Percentiles rank a stretch among this genome's conserved stretches.
These are phyloP conservation scores for Opeltia flavorubescens DNA, from an alignment of 495 filamentous ascomycete species.

Conservation along the genomic window DNA sequence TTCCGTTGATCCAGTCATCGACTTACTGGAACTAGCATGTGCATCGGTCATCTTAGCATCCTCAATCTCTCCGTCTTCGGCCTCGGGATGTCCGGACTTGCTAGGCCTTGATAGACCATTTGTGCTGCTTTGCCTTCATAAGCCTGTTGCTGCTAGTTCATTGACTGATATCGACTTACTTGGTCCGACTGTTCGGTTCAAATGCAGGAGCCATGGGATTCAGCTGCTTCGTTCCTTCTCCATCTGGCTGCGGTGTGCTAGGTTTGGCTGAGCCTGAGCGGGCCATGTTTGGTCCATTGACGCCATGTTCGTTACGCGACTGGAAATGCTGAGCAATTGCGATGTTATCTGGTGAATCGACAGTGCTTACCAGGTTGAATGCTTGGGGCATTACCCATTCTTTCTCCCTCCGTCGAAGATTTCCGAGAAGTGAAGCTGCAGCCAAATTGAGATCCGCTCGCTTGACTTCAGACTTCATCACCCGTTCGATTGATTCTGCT, in stretches of 20 bases:
- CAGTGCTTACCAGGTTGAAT: constrained; percentile 33
- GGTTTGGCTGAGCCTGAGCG: constrained; percentile 20
- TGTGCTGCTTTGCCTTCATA: constrained; percentile 10
- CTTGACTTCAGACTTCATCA: constrained; percentile 48
- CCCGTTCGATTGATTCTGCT: constrained; percentile 46
- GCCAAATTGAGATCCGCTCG: constrained; percentile 84
- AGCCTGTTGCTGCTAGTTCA: neutral
- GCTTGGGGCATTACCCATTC: constrained; percentile 79
- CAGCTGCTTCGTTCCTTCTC: constrained; percentile 23
- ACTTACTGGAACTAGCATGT: constrained; percentile 1
- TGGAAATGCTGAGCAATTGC: constrained; percentile 13
- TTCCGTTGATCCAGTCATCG: neutral
- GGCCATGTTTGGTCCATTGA: constrained; percentile 13
- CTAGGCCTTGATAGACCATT: constrained; percentile 21
- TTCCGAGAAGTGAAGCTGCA: constrained; percentile 70
- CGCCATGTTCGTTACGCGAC: constrained; percentile 10
- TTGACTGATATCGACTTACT: constrained; percentile 24
- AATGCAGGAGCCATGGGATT: constrained; percentile 37
- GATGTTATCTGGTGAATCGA: constrained; percentile 12
- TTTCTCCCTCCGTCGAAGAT: constrained; percentile 62
- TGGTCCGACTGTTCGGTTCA: constrained; percentile 23
- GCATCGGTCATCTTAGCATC: constrained; percentile 33
- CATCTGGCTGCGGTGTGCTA: constrained; percentile 25
- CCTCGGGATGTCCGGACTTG: constrained; percentile 35
- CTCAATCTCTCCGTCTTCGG: constrained; percentile 70